phyloP scores from a whole-genome alignment of 2,329 filamentous ascomycete species.

The Trichoderma arundinaceum region DNA sequence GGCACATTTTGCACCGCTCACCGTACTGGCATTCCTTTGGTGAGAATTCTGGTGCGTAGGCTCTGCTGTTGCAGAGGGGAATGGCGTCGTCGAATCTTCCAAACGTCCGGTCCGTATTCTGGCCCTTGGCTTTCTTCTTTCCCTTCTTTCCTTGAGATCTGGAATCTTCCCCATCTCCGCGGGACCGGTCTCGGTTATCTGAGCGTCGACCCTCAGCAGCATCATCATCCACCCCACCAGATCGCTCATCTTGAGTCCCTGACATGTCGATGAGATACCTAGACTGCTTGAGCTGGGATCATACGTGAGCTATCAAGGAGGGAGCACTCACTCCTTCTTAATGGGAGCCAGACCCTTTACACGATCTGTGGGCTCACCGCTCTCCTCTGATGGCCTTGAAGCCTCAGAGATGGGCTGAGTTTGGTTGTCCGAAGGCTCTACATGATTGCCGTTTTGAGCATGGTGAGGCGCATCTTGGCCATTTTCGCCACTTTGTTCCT shows the following conservation, averaged over 20 bases:
- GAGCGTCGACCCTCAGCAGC: constrained; percentile 53
- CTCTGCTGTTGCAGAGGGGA: constrained; percentile 76
- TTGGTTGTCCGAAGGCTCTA: constrained; percentile 34
- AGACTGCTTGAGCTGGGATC: neutral
- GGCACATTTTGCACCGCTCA: constrained; percentile 79
- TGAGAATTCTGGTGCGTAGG: constrained; percentile 78
- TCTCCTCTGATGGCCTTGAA: constrained; percentile 23
- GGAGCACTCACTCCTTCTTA: constrained; percentile 68
- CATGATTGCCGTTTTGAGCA: constrained; percentile 34
- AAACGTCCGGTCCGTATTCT: constrained; percentile 84
- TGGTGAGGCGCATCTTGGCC: constrained; percentile 34
- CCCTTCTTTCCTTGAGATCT: constrained; percentile 47
- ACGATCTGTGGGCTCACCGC: constrained; percentile 39
- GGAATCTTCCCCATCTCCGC: constrained; percentile 64
- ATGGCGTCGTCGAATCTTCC: constrained; percentile 79
- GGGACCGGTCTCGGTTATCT: constrained; percentile 46
- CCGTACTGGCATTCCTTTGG: constrained; percentile 78
- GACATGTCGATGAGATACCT: constrained; percentile 53
- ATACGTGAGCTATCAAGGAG: constrained; percentile 22
- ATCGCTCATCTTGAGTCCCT: constrained; percentile 36
- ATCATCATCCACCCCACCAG: constrained; percentile 52
- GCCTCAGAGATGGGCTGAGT: constrained; percentile 30
- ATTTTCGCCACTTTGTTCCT: constrained; percentile 21
- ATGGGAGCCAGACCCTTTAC: constrained; percentile 70
- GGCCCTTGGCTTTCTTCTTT: constrained; percentile 62